Evolutionary conservation across 1,284 basidiomycete species (phyloP).

Genomic region (Sanghuangporus baumii): DNA sequence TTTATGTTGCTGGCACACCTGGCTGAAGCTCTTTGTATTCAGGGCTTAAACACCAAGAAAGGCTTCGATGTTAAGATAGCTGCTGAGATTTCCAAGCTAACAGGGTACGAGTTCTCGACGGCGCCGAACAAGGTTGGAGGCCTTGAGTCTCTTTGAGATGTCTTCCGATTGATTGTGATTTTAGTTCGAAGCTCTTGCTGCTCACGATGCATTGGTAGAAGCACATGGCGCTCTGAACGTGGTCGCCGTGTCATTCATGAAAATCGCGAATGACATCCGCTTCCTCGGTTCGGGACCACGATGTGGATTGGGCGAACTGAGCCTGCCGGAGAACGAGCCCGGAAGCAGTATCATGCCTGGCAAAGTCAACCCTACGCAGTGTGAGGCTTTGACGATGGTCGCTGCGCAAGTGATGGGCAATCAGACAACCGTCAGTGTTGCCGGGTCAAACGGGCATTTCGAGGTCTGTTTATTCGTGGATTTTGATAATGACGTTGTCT

Average conservation of each 20-base stretch:
- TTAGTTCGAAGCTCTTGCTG: constrained; percentile 96
- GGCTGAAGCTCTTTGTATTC: constrained; percentile 11
- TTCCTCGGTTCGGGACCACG: constrained; percentile 97
- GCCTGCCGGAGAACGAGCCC: constrained; percentile 97
- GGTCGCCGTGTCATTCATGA: constrained; percentile 94
- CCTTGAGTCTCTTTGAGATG: not conserved
- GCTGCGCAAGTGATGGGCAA: constrained; percentile 99
- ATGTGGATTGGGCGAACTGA: constrained; percentile 94
- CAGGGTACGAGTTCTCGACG: constrained; percentile 88
- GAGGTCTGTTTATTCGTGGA: constrained; percentile 54
- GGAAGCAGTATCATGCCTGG: constrained; percentile 99
- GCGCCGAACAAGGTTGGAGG: constrained; percentile 93
- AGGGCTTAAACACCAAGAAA: constrained; percentile 96
- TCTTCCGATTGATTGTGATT: constrained; percentile 11
- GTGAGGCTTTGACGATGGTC: constrained; percentile 98
- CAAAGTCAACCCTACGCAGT: constrained; percentile 99
- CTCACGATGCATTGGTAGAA: constrained; percentile 97
- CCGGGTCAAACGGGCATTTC: constrained; percentile 94
- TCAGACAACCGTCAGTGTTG: constrained; percentile 90
- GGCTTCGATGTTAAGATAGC: constrained; percentile 97
- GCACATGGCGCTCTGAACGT: constrained; percentile 95
- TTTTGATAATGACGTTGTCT: constrained; percentile 16
- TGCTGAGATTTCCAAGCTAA: constrained; percentile 87
- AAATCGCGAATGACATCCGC: constrained; percentile 99
- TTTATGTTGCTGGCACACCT: not conserved